Base-by-base conservation (phyloP, 2,329 filamentous ascomycete genomes). In the Hyphodiscus sp. region DNA sequence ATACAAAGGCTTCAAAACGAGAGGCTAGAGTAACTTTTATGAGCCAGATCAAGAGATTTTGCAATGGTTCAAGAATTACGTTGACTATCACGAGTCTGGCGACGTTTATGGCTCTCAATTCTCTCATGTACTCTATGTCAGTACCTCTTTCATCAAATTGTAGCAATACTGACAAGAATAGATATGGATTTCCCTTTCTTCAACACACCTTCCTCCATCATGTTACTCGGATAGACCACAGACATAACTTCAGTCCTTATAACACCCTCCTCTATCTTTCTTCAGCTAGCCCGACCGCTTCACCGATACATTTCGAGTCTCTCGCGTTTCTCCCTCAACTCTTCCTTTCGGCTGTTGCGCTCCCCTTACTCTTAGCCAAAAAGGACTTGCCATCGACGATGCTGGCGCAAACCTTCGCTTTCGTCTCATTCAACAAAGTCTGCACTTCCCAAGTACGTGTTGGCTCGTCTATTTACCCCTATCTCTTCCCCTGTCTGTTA, bases 191-290 rank as follows among this genome's bases (percentile, higher is more conserved):
- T 56, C 84, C 87, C 0, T 99, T 97, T 72, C 70, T 97, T 29
- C 78, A 87, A 55, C 91, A 99, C 70, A 97, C 91, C 41, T 99
- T 87, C 73, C 79, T 96, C 55, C 91, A 99, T 73, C 94, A 99
- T 70, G 76, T 97, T 57, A 91, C 86, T 4, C 87, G 94, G 55
- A 86, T 96, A 69, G 94, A 99, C 69, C 94, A 99, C 71, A 86
- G 94, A 15, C 94, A 99, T 74, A 99, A 99, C 74, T 99, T 99
- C 73, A 96, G 91, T 10, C 89, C 91, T 1, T 99, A 97, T 76
- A 96, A 96, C 70, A 88, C 85, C 0, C 79, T 96, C 8, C 80
- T 99, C 2, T 96, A 99, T 69, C 80, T 96, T 43, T 85, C 85
- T 48, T 95, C 94, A 0, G 83, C 88, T 1, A 69, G 75, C 0